phyloP scores from a whole-genome alignment of 352 stramenopile species.

The Phytophthora rubi region DNA sequence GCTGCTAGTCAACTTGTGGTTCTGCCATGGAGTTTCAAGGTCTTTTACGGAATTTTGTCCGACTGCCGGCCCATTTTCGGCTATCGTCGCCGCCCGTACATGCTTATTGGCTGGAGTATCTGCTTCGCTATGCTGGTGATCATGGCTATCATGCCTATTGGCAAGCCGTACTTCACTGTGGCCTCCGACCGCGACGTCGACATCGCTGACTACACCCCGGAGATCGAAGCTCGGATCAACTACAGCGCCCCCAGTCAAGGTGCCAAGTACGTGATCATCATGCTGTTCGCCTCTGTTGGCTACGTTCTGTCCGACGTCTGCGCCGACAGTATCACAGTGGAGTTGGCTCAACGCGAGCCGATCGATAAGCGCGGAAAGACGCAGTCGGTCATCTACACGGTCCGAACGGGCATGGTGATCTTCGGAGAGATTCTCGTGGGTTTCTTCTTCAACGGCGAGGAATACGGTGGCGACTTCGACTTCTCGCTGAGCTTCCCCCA shows the following conservation, averaged over 20 bases:
- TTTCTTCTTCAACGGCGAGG: constrained; percentile 56
- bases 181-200: constrained; percentile 25
- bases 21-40: constrained; percentile 77
- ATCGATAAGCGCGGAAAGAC: constrained; percentile 41
- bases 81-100: constrained; percentile 34
- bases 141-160: constrained; percentile 31
- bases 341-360: constrained; percentile 53
- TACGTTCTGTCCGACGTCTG: constrained; percentile 81
- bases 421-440: constrained; percentile 39
- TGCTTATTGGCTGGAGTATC: constrained; percentile 51
- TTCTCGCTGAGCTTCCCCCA: constrained; percentile 56
- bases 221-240: constrained; percentile 26
- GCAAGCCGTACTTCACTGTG: constrained; percentile 45
- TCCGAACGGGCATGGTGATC: constrained; percentile 41
- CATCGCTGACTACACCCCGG: constrained; percentile 21
- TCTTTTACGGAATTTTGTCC: constrained; percentile 40
- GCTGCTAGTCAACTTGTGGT: constrained; percentile 49
- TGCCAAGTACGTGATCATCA: constrained; percentile 50
- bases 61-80: constrained; percentile 73
- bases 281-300: constrained; percentile 75
- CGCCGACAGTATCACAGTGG: constrained; percentile 54
- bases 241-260: constrained; percentile 18
- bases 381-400: constrained; percentile 52
- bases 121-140: constrained; percentile 34
- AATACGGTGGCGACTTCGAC: constrained; percentile 61